phyloP scores from a whole-genome alignment of 2,329 filamentous ascomycete genomes.

The Diplodia corticola region DNA sequence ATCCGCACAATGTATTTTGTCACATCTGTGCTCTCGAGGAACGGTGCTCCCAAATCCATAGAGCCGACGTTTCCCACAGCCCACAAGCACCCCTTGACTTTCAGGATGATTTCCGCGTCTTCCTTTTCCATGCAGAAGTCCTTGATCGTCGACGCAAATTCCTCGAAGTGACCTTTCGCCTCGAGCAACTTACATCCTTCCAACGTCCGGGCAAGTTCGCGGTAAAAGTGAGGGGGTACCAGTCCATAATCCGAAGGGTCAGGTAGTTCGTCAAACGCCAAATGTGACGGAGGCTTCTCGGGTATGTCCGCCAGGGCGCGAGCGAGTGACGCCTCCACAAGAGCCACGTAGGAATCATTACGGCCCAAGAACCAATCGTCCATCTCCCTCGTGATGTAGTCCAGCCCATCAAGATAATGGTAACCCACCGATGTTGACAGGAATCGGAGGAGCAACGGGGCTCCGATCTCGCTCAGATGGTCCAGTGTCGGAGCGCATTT shows the following conservation, averaged over 20 bases:
- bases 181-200: constrained; percentile 89
- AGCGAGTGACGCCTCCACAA: constrained; percentile 94
- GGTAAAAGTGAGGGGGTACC: constrained; percentile 97
- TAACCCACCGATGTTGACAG: constrained; percentile 95
- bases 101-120: constrained; percentile 81
- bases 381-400: constrained; percentile 99
- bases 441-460: constrained; percentile 87
- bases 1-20: constrained; percentile 85
- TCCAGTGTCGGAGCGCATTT: constrained; percentile 93
- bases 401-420: constrained; percentile 92
- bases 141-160: constrained; percentile 85
- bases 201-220: constrained; percentile 86
- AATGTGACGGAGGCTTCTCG: constrained; percentile 56
- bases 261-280: constrained; percentile 46
- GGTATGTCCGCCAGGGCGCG: constrained; percentile 70
- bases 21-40: constrained; percentile 86
- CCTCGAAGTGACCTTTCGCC: constrained; percentile 93
- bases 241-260: constrained; percentile 53
- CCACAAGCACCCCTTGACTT: constrained; percentile 97
- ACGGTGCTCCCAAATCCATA: constrained; percentile 94
- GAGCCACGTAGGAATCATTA: constrained; percentile 91
- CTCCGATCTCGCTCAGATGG: constrained; percentile 94
- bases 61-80: constrained; percentile 97
- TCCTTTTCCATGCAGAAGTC: constrained; percentile 84
- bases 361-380: constrained; percentile 98